Evolutionary conservation across 2,329 filamentous ascomycete species (phyloP).

Genomic region (Arthrinium phaeospermum): DNA sequence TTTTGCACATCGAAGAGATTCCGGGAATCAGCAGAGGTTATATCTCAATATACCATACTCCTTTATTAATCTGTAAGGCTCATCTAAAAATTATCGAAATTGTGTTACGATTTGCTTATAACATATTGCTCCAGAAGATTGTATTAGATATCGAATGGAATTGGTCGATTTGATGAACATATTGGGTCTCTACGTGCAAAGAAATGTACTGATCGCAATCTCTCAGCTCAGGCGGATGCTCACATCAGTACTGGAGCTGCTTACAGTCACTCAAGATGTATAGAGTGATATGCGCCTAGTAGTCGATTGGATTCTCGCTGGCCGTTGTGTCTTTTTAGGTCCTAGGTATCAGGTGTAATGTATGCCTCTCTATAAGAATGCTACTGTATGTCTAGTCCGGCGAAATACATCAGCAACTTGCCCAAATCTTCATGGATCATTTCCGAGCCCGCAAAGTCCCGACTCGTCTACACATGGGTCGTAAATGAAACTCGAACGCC

Average conservation of each 20-base stretch:
- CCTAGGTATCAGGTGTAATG: neutral
- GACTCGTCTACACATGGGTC: neutral
- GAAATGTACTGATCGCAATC: neutral
- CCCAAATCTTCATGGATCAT: neutral
- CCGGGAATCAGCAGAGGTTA: conserved; percentile 66
- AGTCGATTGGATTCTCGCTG: neutral
- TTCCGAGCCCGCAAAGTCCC: neutral
- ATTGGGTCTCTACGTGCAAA: neutral
- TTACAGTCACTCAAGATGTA: neutral
- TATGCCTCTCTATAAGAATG: neutral
- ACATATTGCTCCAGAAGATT: neutral
- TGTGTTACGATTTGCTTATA: neutral
- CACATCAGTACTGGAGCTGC: neutral
- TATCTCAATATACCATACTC: conserved; percentile 42
- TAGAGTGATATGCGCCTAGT: neutral
- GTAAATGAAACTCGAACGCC: conserved; percentile 10
- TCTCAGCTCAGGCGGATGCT: neutral
- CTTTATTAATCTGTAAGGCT: neutral
- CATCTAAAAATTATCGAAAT: neutral
- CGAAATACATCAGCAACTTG: neutral
- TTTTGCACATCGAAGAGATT: conserved; percentile 58
- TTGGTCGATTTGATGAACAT: neutral
- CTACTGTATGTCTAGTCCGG: neutral
- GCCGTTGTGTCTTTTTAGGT: neutral
- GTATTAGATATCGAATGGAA: neutral